phyloP scores from a whole-genome alignment of 2,329 filamentous ascomycete genomes.

The Penicillium sp. region DNA sequence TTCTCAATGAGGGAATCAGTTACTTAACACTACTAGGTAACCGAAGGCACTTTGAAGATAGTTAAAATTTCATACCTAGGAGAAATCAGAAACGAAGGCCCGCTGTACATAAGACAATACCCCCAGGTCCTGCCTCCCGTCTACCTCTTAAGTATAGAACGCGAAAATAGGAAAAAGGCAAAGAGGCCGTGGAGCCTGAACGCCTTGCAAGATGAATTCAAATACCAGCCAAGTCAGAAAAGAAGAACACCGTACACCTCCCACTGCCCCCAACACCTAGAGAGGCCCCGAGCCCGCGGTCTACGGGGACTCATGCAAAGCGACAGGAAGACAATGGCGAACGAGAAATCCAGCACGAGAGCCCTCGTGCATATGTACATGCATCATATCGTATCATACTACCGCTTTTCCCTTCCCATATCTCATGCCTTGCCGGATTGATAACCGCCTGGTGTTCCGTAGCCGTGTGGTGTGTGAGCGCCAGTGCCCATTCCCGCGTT shows the following conservation, averaged over 20 bases:
- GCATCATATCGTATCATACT: conserved; percentile 32
- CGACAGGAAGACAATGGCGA: conserved; percentile 25
- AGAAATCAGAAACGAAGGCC: background rate
- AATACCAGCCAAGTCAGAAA: conserved; percentile 24
- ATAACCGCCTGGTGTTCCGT: conserved; percentile 72
- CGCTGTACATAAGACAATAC: conserved; percentile 2
- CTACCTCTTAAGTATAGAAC: conserved; percentile 7
- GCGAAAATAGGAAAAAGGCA: conserved; percentile 7
- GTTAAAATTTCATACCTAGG: background rate
- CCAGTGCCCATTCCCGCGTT: conserved; percentile 53
- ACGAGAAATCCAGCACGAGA: conserved; percentile 24
- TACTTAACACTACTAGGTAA: background rate
- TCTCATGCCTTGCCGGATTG: conserved; percentile 33
- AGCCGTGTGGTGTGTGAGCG: conserved; percentile 46
- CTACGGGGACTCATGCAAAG: conserved; percentile 22
- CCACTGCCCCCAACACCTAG: conserved; percentile 25
- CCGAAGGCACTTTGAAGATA: background rate
- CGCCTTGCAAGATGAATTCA: conserved; percentile 25
- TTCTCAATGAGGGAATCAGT: conserved; percentile 1
- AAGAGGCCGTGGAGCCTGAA: conserved; percentile 13
- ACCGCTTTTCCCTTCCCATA: conserved; percentile 6
- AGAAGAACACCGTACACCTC: conserved; percentile 32
- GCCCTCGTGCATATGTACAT: conserved; percentile 36
- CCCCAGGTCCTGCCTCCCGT: background rate
- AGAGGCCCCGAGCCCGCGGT: conserved; percentile 19